These are phyloP conservation scores for Brassica hybrid DNA, from an alignment of 441 rosid species.

Conservation along the genomic window DNA sequence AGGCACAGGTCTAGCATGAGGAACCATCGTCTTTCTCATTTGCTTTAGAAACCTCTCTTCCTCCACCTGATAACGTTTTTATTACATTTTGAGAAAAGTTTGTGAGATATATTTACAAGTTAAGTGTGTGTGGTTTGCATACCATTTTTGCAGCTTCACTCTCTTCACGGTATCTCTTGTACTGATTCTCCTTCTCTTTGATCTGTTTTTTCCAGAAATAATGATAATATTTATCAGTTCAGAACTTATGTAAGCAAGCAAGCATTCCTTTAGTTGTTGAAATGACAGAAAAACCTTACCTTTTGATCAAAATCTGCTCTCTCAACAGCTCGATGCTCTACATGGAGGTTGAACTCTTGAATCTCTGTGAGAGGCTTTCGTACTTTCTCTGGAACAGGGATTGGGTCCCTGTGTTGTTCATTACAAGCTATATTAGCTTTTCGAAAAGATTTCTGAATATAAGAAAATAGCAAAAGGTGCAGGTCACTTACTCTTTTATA, in stretches of 20 bases:
- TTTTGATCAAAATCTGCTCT: conserved; percentile 94
- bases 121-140: conserved; percentile 18
- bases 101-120: background rate
- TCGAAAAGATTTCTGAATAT: background rate
- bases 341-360: conserved; percentile 71
- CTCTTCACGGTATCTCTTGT: conserved; percentile 95
- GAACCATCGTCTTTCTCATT: conserved; percentile 88
- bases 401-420: conserved; percentile 87
- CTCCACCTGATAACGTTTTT: conserved; percentile 48
- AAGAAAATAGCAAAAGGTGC: background rate
- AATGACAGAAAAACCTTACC: too few species aligned
- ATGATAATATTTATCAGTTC: too few species aligned
- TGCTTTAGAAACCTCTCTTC: conserved; percentile 93
- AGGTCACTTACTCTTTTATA: conserved; percentile 69
- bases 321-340: conserved; percentile 70
- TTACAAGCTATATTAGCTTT: conserved; percentile 51
- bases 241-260: too few species aligned
- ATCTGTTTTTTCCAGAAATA: conserved; percentile 52
- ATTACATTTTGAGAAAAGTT: background rate
- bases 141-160: conserved; percentile 89
- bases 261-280: too few species aligned
- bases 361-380: conserved; percentile 87
- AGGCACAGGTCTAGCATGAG: conserved; percentile 93
- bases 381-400: conserved; percentile 86
- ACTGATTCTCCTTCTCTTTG: conserved; percentile 81